Conservation (phyloP, 441 rosid genomes). For the Populus hybrid region DNA sequence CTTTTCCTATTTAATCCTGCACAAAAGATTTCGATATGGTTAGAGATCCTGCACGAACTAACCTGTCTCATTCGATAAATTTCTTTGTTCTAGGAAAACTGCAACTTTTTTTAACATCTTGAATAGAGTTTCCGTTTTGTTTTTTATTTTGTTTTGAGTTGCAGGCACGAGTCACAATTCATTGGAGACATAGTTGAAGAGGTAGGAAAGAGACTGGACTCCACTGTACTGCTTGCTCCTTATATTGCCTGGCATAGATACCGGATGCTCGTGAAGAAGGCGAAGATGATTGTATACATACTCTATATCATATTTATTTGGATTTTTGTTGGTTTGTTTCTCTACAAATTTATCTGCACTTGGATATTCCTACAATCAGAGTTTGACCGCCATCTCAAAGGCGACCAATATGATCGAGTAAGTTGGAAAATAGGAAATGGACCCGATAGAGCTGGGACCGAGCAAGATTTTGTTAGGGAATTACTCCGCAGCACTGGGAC, state of each 20-base stretch:
- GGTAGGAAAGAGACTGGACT: neutral
- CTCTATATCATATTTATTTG: fast-evolving
- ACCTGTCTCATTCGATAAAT: too few relatives aligned
- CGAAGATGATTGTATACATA: neutral
- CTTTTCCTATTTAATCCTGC: too few relatives aligned
- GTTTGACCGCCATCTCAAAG: too few relatives aligned
- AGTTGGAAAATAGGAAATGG: too few relatives aligned
- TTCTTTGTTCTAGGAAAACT: too few relatives aligned
- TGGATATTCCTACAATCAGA: too few relatives aligned
- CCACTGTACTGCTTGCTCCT: neutral
- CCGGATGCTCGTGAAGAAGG: neutral
- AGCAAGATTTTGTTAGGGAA: too few relatives aligned
- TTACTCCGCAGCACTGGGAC: neutral
- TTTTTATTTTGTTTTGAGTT: too few relatives aligned
- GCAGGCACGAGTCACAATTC: neutral
- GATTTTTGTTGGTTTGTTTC: neutral
- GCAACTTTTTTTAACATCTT: neutral
- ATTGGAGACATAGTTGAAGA: neutral
- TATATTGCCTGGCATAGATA: neutral
- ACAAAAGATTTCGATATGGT: too few relatives aligned
- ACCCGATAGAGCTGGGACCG: neutral
- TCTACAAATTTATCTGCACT: neutral
- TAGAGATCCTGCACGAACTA: too few relatives aligned
- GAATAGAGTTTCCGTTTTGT: neutral
- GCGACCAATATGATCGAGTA: too few relatives aligned